Percentiles rank a stretch among this genome's conserved stretches.
Evolutionary conservation across 163 green algal genomes (phyloP).

Genomic region (Scenedesmus sp.): DNA sequence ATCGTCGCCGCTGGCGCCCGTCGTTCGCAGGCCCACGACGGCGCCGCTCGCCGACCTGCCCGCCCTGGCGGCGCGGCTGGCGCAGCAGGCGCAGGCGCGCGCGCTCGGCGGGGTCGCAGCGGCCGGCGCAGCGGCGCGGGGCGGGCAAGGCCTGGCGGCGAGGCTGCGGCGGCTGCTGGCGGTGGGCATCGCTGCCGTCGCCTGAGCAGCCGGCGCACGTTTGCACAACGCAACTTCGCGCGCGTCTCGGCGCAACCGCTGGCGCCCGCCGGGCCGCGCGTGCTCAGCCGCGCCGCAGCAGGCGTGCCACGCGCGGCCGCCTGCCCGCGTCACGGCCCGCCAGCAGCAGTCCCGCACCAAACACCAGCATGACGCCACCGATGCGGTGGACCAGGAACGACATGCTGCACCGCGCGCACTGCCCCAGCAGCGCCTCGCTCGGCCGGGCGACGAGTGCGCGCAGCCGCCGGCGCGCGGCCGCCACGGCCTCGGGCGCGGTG

Average conservation of each 20-base stretch:
- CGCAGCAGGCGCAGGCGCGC: slow-evolving; percentile 14
- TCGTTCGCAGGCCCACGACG: slow-evolving; percentile 23
- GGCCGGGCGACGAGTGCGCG: too few relatives aligned
- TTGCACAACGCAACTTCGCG: too few relatives aligned
- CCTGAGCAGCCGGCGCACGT: not conserved
- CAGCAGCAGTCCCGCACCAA: too few relatives aligned
- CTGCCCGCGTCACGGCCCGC: not conserved
- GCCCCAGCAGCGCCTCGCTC: too few relatives aligned
- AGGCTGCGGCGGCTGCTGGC: not conserved
- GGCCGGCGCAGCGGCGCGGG: not conserved
- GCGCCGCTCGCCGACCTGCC: slow-evolving; percentile 19
- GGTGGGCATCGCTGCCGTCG: not conserved
- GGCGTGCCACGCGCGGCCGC: not conserved
- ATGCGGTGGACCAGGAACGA: too few relatives aligned
- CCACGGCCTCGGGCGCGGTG: too few relatives aligned
- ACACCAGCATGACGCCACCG: too few relatives aligned
- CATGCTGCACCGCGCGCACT: too few relatives aligned
- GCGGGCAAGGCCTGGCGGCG: not conserved
- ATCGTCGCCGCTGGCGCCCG: not conserved
- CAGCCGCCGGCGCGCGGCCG: too few relatives aligned
- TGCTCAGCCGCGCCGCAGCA: too few relatives aligned
- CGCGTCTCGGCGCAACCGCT: too few relatives aligned
- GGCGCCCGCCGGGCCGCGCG: too few relatives aligned
- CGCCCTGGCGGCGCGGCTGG: not conserved
- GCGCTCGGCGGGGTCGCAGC: not conserved